These are phyloP conservation scores for Lantana camara DNA, from an alignment of 257 asterid genomes.

Conservation along the genomic window DNA sequence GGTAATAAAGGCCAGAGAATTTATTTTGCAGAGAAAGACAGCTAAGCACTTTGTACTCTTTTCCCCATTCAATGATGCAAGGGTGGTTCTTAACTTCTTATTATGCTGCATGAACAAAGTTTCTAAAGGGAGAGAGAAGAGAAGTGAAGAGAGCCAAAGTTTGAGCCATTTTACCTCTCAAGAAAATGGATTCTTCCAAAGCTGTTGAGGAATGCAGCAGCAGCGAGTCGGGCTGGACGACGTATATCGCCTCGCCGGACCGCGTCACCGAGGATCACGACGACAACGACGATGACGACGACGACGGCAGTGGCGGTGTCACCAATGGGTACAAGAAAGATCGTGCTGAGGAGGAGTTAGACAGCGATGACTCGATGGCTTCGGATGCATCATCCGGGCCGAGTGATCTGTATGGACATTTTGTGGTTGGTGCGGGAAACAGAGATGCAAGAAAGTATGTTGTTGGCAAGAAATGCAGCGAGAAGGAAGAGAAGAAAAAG, in stretches of 20 bases:
- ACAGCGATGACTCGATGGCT: slow-evolving; percentile 90
- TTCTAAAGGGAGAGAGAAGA: neutral
- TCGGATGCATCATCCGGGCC: slow-evolving; percentile 97
- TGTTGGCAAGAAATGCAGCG: slow-evolving; percentile 44
- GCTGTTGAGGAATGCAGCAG: slow-evolving; percentile 77
- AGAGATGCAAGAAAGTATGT: slow-evolving; percentile 36
- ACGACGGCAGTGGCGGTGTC: slow-evolving; percentile 19
- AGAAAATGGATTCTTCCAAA: slow-evolving; percentile 63
- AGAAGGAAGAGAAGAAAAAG: slow-evolving; percentile 47
- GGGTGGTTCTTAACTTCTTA: neutral
- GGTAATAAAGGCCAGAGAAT: slow-evolving; percentile 62
- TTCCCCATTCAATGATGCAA: slow-evolving; percentile 43
- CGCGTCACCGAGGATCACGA: slow-evolving; percentile 26
- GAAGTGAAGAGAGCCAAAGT: slow-evolving; percentile 31
- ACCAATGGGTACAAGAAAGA: slow-evolving; percentile 31
- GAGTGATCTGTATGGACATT: slow-evolving; percentile 38
- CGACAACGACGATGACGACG: slow-evolving; percentile 23
- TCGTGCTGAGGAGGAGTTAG: slow-evolving; percentile 31
- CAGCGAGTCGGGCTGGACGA: slow-evolving; percentile 95
- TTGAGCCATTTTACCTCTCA: slow-evolving; percentile 20
- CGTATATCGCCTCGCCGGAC: slow-evolving; percentile 65
- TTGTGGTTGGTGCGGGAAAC: too few relatives aligned
- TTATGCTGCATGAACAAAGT: too few relatives aligned
- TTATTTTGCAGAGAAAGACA: slow-evolving; percentile 53
- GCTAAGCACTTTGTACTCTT: slow-evolving; percentile 48